phyloP scores from a whole-genome alignment of 164 flowering plant species.

The Vitis rupestris region DNA sequence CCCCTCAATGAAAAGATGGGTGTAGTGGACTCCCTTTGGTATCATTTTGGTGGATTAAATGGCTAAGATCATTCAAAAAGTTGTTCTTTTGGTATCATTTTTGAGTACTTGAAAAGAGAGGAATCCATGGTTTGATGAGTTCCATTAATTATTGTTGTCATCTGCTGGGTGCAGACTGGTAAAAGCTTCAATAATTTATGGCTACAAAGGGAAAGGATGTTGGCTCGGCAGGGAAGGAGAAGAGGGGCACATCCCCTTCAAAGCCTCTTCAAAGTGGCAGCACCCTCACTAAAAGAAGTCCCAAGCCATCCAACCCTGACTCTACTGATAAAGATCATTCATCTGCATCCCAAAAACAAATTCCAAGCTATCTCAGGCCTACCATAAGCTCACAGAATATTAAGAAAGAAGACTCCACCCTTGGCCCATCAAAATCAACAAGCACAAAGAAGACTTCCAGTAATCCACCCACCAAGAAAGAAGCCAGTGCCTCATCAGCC shows the following conservation, averaged over 20 bases:
- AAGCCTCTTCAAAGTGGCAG: constrained; percentile 1
- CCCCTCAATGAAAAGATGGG: no score
- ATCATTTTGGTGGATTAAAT: no score
- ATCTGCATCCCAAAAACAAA: constrained; percentile 20
- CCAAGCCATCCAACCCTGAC: constrained; percentile 10
- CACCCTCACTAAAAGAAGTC: constrained; percentile 12
- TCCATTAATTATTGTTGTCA: no score
- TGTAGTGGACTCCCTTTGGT: no score
- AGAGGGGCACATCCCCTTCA: constrained; percentile 20
- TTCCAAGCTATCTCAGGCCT: constrained; percentile 49
- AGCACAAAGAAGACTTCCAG: constrained; percentile 12
- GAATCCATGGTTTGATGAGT: no score
- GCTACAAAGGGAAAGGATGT: constrained; percentile 33
- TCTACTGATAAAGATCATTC: constrained; percentile 11
- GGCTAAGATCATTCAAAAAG: no score
- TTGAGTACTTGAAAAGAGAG: no score
- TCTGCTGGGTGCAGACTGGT: no score
- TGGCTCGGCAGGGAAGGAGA: constrained; percentile 19
- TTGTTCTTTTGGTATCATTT: no score
- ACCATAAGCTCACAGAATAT: constrained; percentile 37
- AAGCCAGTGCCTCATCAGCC: constrained; percentile 1
- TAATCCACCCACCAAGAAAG: constrained; percentile 1
- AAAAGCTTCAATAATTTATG: constrained; percentile 19
- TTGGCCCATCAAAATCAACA: constrained; percentile 12
- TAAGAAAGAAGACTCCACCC: constrained; percentile 25